Evolutionary conservation across 2,329 filamentous ascomycete species (phyloP).

Genomic region (Akanthomyces lecanii): DNA sequence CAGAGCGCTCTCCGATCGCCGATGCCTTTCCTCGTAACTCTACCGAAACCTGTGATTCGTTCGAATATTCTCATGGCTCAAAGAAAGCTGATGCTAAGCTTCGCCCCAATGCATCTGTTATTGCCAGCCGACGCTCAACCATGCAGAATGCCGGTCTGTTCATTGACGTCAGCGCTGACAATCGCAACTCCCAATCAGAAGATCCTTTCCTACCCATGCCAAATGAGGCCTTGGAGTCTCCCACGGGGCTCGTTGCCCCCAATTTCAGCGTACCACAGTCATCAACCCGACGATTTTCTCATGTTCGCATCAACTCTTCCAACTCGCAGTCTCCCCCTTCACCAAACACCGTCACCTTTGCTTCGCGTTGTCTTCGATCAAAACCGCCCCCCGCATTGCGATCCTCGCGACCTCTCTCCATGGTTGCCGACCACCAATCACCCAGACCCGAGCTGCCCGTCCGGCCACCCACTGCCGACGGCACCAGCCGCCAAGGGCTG

Average conservation of each 20-base stretch:
- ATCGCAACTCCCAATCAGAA: constrained; percentile 20
- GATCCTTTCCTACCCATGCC: neutral
- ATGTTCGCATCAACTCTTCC: constrained; percentile 29
- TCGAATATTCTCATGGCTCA: constrained; percentile 20
- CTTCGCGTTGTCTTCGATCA: constrained; percentile 27
- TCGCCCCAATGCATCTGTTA: constrained; percentile 51
- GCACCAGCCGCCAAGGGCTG: constrained; percentile 16
- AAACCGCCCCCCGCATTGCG: constrained; percentile 44
- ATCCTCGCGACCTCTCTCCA: constrained; percentile 49
- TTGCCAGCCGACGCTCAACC: constrained; percentile 48
- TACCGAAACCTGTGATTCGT: constrained; percentile 21
- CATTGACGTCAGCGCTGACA: constrained; percentile 35
- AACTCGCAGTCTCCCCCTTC: constrained; percentile 18
- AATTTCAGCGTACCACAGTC: constrained; percentile 53
- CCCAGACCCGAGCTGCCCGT: constrained; percentile 30
- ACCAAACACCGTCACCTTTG: constrained; percentile 20
- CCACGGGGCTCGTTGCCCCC: constrained; percentile 32
- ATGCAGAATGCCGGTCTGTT: constrained; percentile 44
- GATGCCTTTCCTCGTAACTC: constrained; percentile 41
- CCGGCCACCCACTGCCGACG: constrained; percentile 28
- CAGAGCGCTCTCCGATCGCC: constrained; percentile 51
- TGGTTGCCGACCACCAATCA: constrained; percentile 52
- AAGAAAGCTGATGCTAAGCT: constrained; percentile 35
- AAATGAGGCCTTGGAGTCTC: constrained; percentile 12
- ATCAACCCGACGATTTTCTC: constrained; percentile 43